Evolutionary conservation across 352 stramenopile genomes (phyloP).

Genomic region (Phytophthora ohioensis): DNA sequence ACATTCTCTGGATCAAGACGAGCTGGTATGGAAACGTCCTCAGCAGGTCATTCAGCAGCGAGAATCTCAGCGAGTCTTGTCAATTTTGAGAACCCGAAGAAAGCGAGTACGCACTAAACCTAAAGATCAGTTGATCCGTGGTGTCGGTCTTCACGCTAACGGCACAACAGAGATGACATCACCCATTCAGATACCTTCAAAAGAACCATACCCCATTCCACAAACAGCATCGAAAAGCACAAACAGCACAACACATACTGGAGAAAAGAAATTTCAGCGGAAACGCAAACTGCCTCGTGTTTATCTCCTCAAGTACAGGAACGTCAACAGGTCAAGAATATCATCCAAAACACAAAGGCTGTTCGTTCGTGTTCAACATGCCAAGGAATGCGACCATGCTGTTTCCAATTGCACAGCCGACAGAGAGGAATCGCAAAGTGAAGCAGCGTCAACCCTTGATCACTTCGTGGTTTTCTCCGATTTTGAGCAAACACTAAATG

Average conservation of each 20-base stretch:
- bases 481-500: neutral
- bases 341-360: neutral
- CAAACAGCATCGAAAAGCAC: neutral
- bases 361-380: neutral
- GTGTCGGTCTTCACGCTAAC: neutral
- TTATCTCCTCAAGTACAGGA: conserved; percentile 12
- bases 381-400: neutral
- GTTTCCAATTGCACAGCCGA: neutral
- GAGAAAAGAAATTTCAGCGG: neutral
- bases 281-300: conserved; percentile 14
- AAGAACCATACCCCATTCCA: neutral
- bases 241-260: neutral
- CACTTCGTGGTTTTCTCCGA: conserved; percentile 25
- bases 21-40: conserved; percentile 50
- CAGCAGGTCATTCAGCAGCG: conserved; percentile 41
- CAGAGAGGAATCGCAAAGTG: neutral
- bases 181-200: neutral
- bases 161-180: neutral
- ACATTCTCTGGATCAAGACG: conserved; percentile 21
- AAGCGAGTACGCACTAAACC: conserved; percentile 5
- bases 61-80: conserved; percentile 37
- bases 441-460: neutral
- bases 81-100: conserved; percentile 6
- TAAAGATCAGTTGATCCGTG: neutral
- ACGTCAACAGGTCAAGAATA: neutral